A percentile compares a stretch with the other conserved stretches of the same genome.
Conservation (phyloP, 2,329 filamentous ascomycete species). For the Sporothrix phasma region DNA sequence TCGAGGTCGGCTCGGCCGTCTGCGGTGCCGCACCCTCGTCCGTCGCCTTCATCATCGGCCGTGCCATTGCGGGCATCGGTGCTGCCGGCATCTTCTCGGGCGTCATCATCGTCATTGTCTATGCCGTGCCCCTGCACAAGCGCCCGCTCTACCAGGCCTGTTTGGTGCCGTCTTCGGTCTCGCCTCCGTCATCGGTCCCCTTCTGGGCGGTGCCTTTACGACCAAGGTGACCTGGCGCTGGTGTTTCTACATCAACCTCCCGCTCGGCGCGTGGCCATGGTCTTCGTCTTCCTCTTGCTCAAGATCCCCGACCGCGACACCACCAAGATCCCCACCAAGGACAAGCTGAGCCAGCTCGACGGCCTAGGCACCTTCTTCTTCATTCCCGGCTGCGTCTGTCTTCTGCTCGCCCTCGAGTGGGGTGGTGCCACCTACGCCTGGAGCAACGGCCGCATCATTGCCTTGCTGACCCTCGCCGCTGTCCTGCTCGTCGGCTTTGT, state of each 20-base stretch:
- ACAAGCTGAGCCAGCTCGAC: conserved; percentile 30
- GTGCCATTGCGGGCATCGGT: conserved; percentile 33
- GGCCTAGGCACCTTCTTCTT: conserved; percentile 19
- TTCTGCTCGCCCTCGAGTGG: conserved; percentile 38
- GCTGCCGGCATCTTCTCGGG: conserved; percentile 32
- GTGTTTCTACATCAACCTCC: conserved; percentile 33
- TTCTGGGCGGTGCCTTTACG: conserved; percentile 32
- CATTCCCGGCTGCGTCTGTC: conserved; percentile 29
- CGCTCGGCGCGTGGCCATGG: conserved; percentile 27
- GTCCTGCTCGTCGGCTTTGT: conserved; percentile 25
- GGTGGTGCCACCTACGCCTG: conserved; percentile 28
- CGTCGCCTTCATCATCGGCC: conserved; percentile 32
- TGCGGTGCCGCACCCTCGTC: conserved; percentile 33
- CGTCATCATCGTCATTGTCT: conserved; percentile 27
- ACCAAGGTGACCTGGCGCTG: conserved; percentile 29
- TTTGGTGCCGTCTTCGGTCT: conserved; percentile 30
- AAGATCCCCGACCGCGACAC: conserved; percentile 21
- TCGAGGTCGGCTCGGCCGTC: conserved; percentile 32
- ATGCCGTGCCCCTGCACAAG: conserved; percentile 26
- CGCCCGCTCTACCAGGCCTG: conserved; percentile 28
- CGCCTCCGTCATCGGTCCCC: conserved; percentile 29
- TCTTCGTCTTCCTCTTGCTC: conserved; percentile 24
- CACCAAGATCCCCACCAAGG: conserved; percentile 15
- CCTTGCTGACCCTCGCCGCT: conserved; percentile 23
- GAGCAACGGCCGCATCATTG: conserved; percentile 26